These are phyloP conservation scores for Schwanniomyces etchellsii DNA, from an alignment of 1,139 yeast genomes.

Conservation along the genomic window DNA sequence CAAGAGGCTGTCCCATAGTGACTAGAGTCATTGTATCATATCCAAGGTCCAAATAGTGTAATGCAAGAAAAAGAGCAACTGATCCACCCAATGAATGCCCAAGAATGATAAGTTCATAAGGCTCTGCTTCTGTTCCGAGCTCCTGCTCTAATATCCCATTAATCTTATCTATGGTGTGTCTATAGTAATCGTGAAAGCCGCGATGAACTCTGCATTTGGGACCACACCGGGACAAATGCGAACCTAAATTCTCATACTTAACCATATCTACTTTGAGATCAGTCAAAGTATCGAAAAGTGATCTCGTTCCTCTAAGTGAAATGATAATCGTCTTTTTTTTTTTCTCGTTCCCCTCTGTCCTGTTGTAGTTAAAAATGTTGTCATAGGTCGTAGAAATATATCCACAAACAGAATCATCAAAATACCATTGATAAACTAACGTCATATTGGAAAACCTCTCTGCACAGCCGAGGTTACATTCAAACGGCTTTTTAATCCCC, in stretches of 20 bases:
- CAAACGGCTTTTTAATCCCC: constrained; percentile 34
- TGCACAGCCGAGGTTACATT: constrained; percentile 40
- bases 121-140: constrained; percentile 13
- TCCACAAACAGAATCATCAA: constrained; percentile 35
- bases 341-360: neutral
- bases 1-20: constrained; percentile 49
- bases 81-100: constrained; percentile 56
- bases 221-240: constrained; percentile 26
- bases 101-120: constrained; percentile 31
- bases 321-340: constrained; percentile 30
- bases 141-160: constrained; percentile 20
- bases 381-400: constrained; percentile 31
- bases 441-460: constrained; percentile 35
- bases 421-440: constrained; percentile 42
- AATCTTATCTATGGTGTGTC: constrained; percentile 25
- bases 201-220: constrained; percentile 38
- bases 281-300: constrained; percentile 39
- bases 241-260: constrained; percentile 20
- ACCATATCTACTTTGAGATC: constrained; percentile 41
- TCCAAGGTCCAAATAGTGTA: constrained; percentile 33
- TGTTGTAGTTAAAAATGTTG: constrained; percentile 17
- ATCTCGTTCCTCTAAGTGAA: constrained; percentile 44
- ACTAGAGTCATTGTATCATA: constrained; percentile 27
- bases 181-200: constrained; percentile 37
- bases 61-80: constrained; percentile 33